Percentiles rank a stretch among this genome's conserved stretches.
Evolutionary conservation across 257 asterid genomes (phyloP).

Genomic region (Solanum lycopersicoides): DNA sequence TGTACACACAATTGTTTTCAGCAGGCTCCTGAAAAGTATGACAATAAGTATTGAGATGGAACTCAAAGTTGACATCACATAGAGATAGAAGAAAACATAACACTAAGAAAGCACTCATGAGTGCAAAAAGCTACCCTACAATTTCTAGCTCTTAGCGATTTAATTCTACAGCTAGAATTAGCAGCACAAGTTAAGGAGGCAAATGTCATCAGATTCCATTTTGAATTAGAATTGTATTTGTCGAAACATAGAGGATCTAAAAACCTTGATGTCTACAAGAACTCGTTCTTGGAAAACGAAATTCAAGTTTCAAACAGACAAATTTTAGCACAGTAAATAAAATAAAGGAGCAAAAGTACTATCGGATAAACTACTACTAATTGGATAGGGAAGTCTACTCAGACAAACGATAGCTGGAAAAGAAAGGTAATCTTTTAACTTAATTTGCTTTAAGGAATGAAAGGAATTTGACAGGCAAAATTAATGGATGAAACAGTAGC

Average conservation of each 20-base stretch:
- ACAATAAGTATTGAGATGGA: background rate
- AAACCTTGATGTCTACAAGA: background rate
- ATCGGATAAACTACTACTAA: background rate
- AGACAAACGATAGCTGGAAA: background rate
- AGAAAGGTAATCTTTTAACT: background rate
- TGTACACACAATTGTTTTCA: slow-evolving; percentile 80
- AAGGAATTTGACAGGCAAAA: background rate
- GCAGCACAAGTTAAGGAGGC: background rate
- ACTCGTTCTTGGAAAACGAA: background rate
- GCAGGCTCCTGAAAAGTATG: slow-evolving; percentile 68
- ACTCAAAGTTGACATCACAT: background rate
- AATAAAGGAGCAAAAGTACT: background rate
- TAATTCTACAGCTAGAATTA: background rate
- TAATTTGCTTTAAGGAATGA: background rate
- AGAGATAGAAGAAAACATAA: background rate
- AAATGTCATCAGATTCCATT: background rate
- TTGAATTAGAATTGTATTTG: background rate
- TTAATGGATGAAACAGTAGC: background rate
- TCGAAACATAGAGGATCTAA: background rate
- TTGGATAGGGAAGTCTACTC: background rate
- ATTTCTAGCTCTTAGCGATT: background rate
- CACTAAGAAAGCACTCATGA: background rate
- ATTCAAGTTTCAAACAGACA: background rate
- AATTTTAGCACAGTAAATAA: background rate
- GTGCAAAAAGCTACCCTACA: background rate